phyloP scores from a whole-genome alignment of 1,139 yeast species.

The Hyphopichia buzzinii region DNA sequence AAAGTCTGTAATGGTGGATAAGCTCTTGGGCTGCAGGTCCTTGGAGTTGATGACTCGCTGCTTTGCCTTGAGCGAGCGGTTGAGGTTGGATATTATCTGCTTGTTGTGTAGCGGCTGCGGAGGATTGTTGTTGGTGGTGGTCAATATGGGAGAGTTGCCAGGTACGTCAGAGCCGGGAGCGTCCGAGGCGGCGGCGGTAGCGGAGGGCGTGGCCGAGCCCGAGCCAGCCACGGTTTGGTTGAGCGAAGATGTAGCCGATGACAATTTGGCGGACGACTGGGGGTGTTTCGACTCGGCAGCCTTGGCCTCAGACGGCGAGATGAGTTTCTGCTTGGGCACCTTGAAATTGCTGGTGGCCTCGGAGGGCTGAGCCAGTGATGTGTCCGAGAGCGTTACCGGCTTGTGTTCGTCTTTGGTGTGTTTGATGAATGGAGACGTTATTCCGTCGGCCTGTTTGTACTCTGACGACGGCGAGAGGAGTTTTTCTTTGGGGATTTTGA shows the following conservation, averaged over 20 bases:
- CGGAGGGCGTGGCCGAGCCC: neutral
- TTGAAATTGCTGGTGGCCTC: conserved; percentile 5
- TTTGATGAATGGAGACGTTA: conserved; percentile 1
- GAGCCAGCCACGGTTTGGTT: neutral
- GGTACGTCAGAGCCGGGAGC: neutral
- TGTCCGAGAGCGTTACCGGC: conserved; percentile 2
- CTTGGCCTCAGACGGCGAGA: conserved; percentile 3
- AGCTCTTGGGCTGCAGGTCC: conserved; percentile 37
- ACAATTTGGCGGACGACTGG: neutral
- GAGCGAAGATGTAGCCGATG: conserved; percentile 1
- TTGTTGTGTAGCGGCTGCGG: conserved; percentile 23
- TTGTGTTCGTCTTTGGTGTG: neutral
- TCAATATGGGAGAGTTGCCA: neutral
- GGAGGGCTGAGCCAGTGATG: conserved; percentile 2
- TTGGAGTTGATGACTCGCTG: conserved; percentile 38
- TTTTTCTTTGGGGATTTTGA: conserved; percentile 6
- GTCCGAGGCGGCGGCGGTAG: conserved; percentile 1
- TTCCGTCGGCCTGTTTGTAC: neutral
- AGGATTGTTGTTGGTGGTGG: conserved; percentile 4
- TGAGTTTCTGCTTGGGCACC: conserved; percentile 6
- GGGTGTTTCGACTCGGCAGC: neutral
- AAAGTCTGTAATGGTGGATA: conserved; percentile 33
- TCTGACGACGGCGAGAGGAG: conserved; percentile 3
- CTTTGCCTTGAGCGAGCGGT: conserved; percentile 41
- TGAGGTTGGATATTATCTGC: conserved; percentile 32